Percentiles rank a stretch among this genome's conserved stretches.
Conservation (phyloP, 768 basidiomycete species). For the Paxillus ammoniavirescens region DNA sequence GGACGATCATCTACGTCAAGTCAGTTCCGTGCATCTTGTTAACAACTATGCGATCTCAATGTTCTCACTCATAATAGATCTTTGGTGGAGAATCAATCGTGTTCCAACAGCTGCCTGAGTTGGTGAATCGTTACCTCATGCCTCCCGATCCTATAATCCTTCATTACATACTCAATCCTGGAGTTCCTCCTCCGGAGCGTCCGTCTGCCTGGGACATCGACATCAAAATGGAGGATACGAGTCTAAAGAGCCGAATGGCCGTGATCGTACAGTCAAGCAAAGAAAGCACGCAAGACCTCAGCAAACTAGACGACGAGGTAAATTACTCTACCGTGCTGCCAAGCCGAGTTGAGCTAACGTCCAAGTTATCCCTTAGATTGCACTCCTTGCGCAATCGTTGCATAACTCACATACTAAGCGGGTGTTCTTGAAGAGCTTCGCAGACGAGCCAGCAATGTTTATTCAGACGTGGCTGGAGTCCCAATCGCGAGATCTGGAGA, state of each 20-base stretch:
- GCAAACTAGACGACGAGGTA: slow-evolving; percentile 88
- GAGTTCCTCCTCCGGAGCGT: slow-evolving; percentile 60
- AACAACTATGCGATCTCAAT: background rate
- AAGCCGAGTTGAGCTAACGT: slow-evolving; percentile 17
- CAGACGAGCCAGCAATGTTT: slow-evolving; percentile 73
- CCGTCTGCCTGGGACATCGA: slow-evolving; percentile 86
- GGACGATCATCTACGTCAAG: slow-evolving; percentile 66
- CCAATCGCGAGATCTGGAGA: slow-evolving; percentile 89
- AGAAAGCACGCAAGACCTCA: slow-evolving; percentile 64
- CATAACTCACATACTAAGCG: slow-evolving; percentile 86
- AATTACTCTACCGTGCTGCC: background rate
- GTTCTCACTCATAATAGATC: slow-evolving; percentile 42
- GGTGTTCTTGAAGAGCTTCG: slow-evolving; percentile 82
- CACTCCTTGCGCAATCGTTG: slow-evolving; percentile 79
- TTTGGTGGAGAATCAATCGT: slow-evolving; percentile 67
- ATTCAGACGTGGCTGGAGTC: slow-evolving; percentile 91
- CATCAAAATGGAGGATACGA: slow-evolving; percentile 80
- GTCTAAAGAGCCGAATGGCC: slow-evolving; percentile 70
- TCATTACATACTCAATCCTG: slow-evolving; percentile 71
- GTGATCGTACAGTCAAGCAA: slow-evolving; percentile 68
- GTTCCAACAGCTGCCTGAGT: slow-evolving; percentile 82
- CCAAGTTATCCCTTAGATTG: slow-evolving; percentile 51
- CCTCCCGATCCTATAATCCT: slow-evolving; percentile 81
- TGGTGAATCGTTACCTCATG: slow-evolving; percentile 75
- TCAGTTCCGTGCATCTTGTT: slow-evolving; percentile 29